A percentile compares a stretch with the other conserved stretches of the same genome.
Evolutionary conservation across 352 stramenopile genomes (phyloP).

Genomic region (Pelagophyceae sp.): DNA sequence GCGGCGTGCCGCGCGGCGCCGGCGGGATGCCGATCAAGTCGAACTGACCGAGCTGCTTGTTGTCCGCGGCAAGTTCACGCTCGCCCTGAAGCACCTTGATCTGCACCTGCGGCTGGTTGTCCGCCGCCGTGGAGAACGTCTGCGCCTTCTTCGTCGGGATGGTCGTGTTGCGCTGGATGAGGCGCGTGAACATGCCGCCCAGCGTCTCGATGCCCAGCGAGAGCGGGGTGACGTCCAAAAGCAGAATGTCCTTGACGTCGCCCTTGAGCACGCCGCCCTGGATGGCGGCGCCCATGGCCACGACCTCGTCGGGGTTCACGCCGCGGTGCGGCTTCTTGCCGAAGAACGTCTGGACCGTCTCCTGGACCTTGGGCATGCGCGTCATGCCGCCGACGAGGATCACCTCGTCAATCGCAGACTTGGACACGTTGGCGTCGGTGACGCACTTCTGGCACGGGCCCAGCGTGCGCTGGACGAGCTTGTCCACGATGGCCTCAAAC

Average conservation of each 20-base stretch:
- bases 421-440: slow-evolving; percentile 65
- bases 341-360: slow-evolving; percentile 90
- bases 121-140: slow-evolving; percentile 90
- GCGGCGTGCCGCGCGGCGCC: slow-evolving; percentile 83
- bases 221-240: slow-evolving; percentile 94
- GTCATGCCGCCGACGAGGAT: slow-evolving; percentile 96
- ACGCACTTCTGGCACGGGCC: slow-evolving; percentile 73
- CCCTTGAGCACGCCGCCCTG: slow-evolving; percentile 87
- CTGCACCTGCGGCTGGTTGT: slow-evolving; percentile 91
- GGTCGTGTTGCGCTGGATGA: slow-evolving; percentile 95
- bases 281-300: slow-evolving; percentile 94
- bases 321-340: slow-evolving; percentile 84
- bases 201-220: slow-evolving; percentile 97
- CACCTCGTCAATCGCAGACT: slow-evolving; percentile 92
- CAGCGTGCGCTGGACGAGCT: slow-evolving; percentile 84
- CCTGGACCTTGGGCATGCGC: slow-evolving; percentile 95
- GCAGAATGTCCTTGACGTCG: slow-evolving; percentile 94
- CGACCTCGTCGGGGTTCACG: slow-evolving; percentile 97
- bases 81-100: slow-evolving; percentile 98
- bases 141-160: slow-evolving; percentile 97
- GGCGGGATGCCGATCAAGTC: slow-evolving; percentile 92
- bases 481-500: slow-evolving; percentile 87
- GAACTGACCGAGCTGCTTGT: slow-evolving; percentile 94
- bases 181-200: slow-evolving; percentile 90
- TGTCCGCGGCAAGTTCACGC: slow-evolving; percentile 92